Evolutionary conservation across 2,329 filamentous ascomycete genomes (phyloP), one percentile per base, ranked within the genome.

Genomic region (Hyphodiscus sp.): DNA sequence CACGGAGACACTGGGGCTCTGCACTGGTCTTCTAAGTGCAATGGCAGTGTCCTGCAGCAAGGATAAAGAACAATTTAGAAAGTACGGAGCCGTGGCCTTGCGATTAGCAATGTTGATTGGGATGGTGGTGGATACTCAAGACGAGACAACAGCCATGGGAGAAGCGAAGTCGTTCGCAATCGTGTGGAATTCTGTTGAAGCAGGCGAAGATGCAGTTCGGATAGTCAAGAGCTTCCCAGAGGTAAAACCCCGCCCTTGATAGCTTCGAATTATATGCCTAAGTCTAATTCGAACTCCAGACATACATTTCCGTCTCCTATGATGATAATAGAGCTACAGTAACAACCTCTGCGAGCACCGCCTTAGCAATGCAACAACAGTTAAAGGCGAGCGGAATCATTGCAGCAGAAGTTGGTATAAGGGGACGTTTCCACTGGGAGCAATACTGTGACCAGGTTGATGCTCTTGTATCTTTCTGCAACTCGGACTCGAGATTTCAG

Each of bases 91-190:
- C 2, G 65, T 61, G 0, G 73, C 73, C 0, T 46, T 76, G 2
- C 66, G 72, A 0, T 53, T 77, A 1, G 72, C 63, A 0, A 65
- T 72, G 63, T 58, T 72, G 1, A 64, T 72, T 20, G 73, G 70
- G 0, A 66, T 63, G 1, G 29, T 73, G 2, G 68, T 73, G 0
- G 73, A 73, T 56, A 63, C 63, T 5, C 53, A 68, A 13, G 68
- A 73, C n/a, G 57, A 23, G 44, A 46, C 18, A 46, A 46, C 38
- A 18, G 53, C 30, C 2, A 18, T 44, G 43, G 63, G 65, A 50
- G 15, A 45, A 44, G 61, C 65, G 13, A 58, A 54, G 51, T 68
- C 64, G 20, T 57, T 66, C 41, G 62, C 67, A 7, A 50, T 57
- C 4, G 61, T 51, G 2, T 67, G 61, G 65, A 53, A 38, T 18